These are phyloP conservation scores for Saksenaea vasiformis DNA, from an alignment of 371 early-diverging fungal species.

Conservation along the genomic window DNA sequence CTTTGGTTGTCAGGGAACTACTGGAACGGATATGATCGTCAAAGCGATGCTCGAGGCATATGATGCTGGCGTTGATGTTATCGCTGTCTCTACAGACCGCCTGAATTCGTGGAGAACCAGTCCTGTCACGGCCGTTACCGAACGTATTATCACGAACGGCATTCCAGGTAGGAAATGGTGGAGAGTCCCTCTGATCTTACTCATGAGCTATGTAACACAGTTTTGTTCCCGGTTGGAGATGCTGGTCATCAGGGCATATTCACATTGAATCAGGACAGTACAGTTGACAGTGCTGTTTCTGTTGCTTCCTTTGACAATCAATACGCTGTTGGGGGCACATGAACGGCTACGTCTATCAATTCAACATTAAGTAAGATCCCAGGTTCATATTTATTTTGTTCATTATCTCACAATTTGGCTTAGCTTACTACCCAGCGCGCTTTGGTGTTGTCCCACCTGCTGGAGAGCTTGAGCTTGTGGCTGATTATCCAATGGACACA, in stretches of 20 bases:
- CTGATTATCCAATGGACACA: constrained; percentile 12
- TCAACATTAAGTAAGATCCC: constrained; percentile 3
- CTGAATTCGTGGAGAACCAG: constrained; percentile 52
- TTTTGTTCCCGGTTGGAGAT: constrained; percentile 61
- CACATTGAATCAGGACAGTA: constrained; percentile 47
- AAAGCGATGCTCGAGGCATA: constrained; percentile 63
- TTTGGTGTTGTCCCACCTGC: no score
- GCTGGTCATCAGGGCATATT: constrained; percentile 49
- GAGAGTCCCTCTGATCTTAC: not conserved
- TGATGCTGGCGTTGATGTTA: constrained; percentile 56
- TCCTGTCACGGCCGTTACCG: constrained; percentile 41
- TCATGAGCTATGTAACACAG: constrained; percentile 4
- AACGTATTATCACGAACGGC: constrained; percentile 35
- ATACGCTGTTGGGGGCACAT: constrained; percentile 25
- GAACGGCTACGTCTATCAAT: constrained; percentile 7
- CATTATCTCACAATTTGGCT: no score
- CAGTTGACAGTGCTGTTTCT: constrained; percentile 44
- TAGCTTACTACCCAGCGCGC: no score
- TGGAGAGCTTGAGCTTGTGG: constrained; percentile 16
- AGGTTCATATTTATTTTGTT: no score
- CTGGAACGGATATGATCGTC: constrained; percentile 60
- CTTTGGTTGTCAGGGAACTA: constrained; percentile 55
- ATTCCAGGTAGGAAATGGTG: constrained; percentile 19
- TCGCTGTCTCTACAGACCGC: constrained; percentile 72
- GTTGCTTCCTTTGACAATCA: constrained; percentile 62